phyloP scores from a whole-genome alignment of 2,329 filamentous ascomycete genomes.

The Sporothrix humicola region DNA sequence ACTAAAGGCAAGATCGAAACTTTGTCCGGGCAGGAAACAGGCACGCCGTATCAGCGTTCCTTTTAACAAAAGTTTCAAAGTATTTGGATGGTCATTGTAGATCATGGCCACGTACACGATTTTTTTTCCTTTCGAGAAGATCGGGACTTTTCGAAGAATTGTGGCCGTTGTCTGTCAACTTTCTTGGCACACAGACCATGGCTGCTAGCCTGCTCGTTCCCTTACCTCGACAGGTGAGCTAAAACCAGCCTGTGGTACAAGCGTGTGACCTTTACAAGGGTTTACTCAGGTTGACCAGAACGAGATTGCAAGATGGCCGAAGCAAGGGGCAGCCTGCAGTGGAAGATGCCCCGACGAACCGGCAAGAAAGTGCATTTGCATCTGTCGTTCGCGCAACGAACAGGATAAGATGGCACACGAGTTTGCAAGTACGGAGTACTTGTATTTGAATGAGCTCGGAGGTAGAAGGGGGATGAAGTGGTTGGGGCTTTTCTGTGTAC shows the following conservation, averaged over 20 bases:
- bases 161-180: neutral
- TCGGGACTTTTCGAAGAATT: neutral
- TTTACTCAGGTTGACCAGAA: neutral
- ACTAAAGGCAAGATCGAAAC: no score
- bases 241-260: neutral
- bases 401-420: neutral
- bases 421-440: no score
- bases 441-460: no score
- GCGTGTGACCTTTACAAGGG: conserved; percentile 9
- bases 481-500: no score
- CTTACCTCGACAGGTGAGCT: neutral
- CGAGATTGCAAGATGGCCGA: neutral
- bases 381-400: neutral
- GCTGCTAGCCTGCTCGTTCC: neutral
- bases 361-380: no score
- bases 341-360: no score
- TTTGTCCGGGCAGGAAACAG: no score
- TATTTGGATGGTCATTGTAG: no score
- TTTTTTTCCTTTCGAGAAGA: neutral
- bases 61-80: no score
- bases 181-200: neutral
- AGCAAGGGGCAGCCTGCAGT: neutral
- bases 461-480: no score
- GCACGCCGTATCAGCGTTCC: neutral
- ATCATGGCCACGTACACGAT: neutral